phyloP scores from a whole-genome alignment of 129 eudicot genomes.

The Lonicera japonica region DNA sequence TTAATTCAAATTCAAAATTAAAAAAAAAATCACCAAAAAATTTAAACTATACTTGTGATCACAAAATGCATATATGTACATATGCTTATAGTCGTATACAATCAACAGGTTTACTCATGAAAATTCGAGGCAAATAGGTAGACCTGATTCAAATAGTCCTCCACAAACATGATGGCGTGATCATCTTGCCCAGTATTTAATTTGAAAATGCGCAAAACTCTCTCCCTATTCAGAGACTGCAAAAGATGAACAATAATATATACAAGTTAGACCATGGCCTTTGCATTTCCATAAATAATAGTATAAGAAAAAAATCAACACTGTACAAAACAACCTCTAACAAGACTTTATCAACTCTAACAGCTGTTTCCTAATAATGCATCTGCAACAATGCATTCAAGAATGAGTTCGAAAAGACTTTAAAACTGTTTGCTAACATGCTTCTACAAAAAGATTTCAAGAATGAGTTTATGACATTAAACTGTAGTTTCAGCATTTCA shows the following conservation, averaged over 20 bases:
- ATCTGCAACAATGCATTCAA: not conserved
- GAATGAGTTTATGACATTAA: not conserved
- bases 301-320: not conserved
- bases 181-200: conserved; percentile 94
- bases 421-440: not conserved
- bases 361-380: not conserved
- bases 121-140: conserved; percentile 8
- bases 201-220: conserved; percentile 69
- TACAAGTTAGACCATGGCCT: not conserved
- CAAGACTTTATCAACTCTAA: not conserved
- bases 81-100: too few species aligned
- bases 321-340: not conserved
- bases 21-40: not conserved
- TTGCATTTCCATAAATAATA: not conserved
- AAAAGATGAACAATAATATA: not conserved
- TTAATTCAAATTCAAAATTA: conserved; percentile 1
- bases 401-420: not conserved
- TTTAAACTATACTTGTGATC: not conserved
- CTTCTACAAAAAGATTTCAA: not conserved
- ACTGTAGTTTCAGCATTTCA: not conserved
- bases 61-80: too few species aligned
- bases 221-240: conserved; percentile 80
- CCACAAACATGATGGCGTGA: conserved; percentile 90
- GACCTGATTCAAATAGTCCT: conserved; percentile 81
- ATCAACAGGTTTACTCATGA: not conserved